Conservation (phyloP, 257 asterid genomes). For the Scutellaria barbata region DNA sequence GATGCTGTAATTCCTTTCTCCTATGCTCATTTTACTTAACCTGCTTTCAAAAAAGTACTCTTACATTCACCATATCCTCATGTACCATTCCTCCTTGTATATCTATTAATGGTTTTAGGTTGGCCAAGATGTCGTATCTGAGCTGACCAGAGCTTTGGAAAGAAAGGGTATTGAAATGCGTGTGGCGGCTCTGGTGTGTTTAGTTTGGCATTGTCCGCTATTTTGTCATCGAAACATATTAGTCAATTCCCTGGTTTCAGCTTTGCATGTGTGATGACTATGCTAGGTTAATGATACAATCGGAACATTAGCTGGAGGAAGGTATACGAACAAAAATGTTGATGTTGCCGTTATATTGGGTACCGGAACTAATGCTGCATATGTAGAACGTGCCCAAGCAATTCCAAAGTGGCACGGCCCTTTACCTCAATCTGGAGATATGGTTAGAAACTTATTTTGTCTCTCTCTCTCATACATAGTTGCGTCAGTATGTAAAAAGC, state of each 20-base stretch:
- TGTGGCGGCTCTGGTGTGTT: conserved; percentile 78
- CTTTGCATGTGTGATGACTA: conserved; percentile 29
- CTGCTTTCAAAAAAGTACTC: background rate
- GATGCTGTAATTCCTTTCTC: conserved; percentile 50
- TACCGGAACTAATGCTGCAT: conserved; percentile 93
- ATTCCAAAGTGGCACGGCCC: conserved; percentile 97
- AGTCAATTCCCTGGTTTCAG: conserved; percentile 4
- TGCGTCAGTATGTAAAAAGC: background rate
- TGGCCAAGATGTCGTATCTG: conserved; percentile 79
- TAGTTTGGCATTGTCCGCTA: background rate
- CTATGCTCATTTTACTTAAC: conserved; percentile 9
- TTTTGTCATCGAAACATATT: background rate
- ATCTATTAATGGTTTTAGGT: conserved; percentile 49
- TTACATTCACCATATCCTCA: background rate
- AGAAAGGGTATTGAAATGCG: conserved; percentile 74
- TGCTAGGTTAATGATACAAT: conserved; percentile 87
- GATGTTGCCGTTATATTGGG: conserved; percentile 85
- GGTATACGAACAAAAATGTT: conserved; percentile 62
- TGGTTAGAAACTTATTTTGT: conserved; percentile 53
- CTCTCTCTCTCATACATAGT: background rate
- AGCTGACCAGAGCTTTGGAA: conserved; percentile 72
- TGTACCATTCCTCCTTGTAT: background rate
- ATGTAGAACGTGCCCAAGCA: conserved; percentile 86
- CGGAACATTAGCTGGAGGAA: conserved; percentile 93
- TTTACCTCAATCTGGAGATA: conserved; percentile 82